Evolutionary conservation across 2,329 filamentous ascomycete species (phyloP).

Genomic region (Tolypocladium guangdongense): DNA sequence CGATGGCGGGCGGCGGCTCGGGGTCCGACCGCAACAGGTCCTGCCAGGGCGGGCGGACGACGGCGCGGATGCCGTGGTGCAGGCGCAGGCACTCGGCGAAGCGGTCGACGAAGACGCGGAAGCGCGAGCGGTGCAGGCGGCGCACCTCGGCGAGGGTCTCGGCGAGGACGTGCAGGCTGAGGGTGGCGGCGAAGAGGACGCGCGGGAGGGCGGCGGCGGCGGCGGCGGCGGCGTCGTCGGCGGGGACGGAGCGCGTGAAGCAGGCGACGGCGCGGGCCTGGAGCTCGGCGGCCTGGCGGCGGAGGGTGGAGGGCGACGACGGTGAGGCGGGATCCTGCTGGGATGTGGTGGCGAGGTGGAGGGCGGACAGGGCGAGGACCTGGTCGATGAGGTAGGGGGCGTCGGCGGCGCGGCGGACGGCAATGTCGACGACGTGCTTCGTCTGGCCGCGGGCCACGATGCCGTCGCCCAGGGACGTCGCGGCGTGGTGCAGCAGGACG

Average conservation of each 20-base stretch:
- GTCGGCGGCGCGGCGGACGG: conserved; percentile 19
- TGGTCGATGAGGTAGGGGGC: conserved; percentile 36
- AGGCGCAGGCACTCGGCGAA: conserved; percentile 30
- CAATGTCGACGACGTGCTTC: conserved; percentile 17
- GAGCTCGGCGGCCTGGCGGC: conserved; percentile 29
- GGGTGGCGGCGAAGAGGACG: conserved; percentile 31
- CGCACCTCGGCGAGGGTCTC: conserved; percentile 28
- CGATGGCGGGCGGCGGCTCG: conserved; percentile 12
- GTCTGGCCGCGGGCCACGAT: conserved; percentile 10
- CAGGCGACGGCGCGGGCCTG: conserved; percentile 31
- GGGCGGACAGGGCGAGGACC: conserved; percentile 32
- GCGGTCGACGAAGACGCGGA: conserved; percentile 27
- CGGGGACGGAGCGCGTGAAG: conserved; percentile 18
- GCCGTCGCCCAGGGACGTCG: conserved; percentile 12
- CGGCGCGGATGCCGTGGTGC: conserved; percentile 29
- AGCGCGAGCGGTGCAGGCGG: conserved; percentile 11
- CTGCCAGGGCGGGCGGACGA: conserved; percentile 23
- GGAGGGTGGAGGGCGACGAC: conserved; percentile 7
- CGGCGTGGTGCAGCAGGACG: conserved; percentile 26
- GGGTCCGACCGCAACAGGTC: conserved; percentile 24
- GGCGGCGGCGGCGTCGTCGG: conserved; percentile 15
- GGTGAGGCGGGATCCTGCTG: conserved; percentile 2
- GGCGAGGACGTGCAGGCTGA: conserved; percentile 36
- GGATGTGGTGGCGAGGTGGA: conserved; percentile 20
- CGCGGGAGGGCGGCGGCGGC: conserved; percentile 21